Conservation (phyloP, 192 early-diverging fungal species). For the Backusella tarrabulga region DNA sequence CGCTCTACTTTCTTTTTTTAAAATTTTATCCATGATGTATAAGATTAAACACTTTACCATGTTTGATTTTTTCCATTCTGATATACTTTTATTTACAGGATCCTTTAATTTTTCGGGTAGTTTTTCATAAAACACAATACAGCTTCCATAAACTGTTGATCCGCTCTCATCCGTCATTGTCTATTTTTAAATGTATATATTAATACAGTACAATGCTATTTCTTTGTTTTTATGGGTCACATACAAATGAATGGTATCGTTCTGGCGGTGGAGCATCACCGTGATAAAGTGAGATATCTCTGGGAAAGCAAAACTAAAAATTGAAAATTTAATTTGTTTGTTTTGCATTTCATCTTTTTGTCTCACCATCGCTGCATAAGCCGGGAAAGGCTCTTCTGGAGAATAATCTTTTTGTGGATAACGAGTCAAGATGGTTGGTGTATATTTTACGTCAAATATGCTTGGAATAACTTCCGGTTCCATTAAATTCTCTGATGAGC, state of each 20-base stretch:
- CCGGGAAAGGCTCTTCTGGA: slow-evolving; percentile 23
- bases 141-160: slow-evolving; percentile 25
- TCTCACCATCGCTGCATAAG: slow-evolving; percentile 35
- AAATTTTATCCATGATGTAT: neutral
- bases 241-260: slow-evolving; percentile 36
- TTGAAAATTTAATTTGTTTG: neutral
- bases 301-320: slow-evolving; percentile 37
- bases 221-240: neutral
- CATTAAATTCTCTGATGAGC: neutral
- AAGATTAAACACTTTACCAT: slow-evolving; percentile 13
- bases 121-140: slow-evolving; percentile 29
- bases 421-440: slow-evolving; percentile 26
- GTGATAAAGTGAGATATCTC: slow-evolving; percentile 32
- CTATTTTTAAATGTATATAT: slow-evolving; percentile 11
- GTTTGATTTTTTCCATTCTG: slow-evolving; percentile 19
- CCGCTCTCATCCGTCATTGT: slow-evolving; percentile 37
- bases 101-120: slow-evolving; percentile 12
- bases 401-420: slow-evolving; percentile 23
- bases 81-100: slow-evolving; percentile 15
- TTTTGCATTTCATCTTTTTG: neutral
- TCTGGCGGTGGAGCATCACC: slow-evolving; percentile 24
- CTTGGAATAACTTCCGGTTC: slow-evolving; percentile 9
- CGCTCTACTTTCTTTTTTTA: slow-evolving; percentile 7
- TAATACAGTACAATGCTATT: neutral
- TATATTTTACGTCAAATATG: slow-evolving; percentile 30